These are phyloP conservation scores for Edaphochlamys debaryana DNA, from an alignment of 139 green algal genomes.

Conservation along the genomic window DNA sequence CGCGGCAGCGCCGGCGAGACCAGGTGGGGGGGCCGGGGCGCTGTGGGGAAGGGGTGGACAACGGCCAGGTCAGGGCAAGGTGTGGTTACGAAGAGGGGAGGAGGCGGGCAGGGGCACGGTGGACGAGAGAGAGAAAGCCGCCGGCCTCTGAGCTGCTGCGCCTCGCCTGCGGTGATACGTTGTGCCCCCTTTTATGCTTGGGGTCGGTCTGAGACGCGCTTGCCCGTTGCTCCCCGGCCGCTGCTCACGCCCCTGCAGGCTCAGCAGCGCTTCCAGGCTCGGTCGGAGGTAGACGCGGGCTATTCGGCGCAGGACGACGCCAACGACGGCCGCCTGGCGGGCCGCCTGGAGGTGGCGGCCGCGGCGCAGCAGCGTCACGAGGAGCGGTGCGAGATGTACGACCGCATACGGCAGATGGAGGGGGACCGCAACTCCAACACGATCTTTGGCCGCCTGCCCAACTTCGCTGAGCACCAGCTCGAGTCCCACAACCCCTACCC, in stretches of 20 bases:
- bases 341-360: conserved; percentile 5
- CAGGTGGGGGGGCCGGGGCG: conserved; percentile 1
- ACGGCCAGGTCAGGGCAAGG: too few relatives aligned
- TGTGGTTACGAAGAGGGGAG: too few relatives aligned
- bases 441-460: background rate
- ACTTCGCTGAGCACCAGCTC: conserved; percentile 12
- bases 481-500: background rate
- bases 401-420: conserved; percentile 8
- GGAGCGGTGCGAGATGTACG: conserved; percentile 40
- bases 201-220: too few relatives aligned
- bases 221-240: too few relatives aligned
- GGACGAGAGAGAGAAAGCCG: too few relatives aligned
- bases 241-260: too few relatives aligned
- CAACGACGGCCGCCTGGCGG: background rate
- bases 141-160: too few relatives aligned
- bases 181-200: too few relatives aligned
- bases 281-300: background rate
- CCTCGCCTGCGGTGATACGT: too few relatives aligned
- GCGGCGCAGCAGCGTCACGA: conserved; percentile 17
- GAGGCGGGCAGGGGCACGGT: too few relatives aligned
- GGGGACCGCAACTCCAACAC: too few relatives aligned
- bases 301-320: conserved; percentile 18
- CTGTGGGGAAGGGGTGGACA: background rate
- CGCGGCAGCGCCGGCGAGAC: background rate
- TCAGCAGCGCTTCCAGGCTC: background rate